phyloP scores from a whole-genome alignment of 2,329 filamentous ascomycete species.

The Chrysosporium keratinophilum region DNA sequence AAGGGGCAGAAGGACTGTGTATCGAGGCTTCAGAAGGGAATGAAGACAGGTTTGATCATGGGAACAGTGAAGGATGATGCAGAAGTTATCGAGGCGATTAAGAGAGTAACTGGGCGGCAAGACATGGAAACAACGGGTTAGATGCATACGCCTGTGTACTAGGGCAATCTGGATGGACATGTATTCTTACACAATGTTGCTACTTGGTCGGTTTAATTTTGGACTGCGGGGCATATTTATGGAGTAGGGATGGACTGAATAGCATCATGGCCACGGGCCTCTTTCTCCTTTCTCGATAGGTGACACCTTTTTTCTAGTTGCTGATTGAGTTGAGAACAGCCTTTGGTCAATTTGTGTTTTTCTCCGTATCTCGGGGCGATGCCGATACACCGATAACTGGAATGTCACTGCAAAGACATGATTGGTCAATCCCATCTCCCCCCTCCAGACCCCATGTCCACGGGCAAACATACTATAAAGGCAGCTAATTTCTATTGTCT shows the following conservation, averaged over 20 bases:
- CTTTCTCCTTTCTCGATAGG: too few relatives aligned
- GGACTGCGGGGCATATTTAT: too few relatives aligned
- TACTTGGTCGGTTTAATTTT: too few relatives aligned
- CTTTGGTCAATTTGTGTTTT: neutral
- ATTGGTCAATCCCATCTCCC: neutral
- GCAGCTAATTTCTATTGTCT: neutral
- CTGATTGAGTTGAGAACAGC: too few relatives aligned
- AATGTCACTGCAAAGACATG: constrained; percentile 6
- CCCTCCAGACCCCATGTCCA: neutral
- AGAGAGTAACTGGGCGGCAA: constrained; percentile 37
- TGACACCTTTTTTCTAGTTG: too few relatives aligned
- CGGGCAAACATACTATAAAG: neutral
- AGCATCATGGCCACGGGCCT: too few relatives aligned
- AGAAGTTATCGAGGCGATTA: constrained; percentile 72
- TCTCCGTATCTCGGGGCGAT: neutral
- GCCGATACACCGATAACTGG: neutral
- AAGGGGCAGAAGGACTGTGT: constrained; percentile 58
- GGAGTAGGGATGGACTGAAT: too few relatives aligned
- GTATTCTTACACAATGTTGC: too few relatives aligned
- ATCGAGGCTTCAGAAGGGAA: constrained; percentile 54
- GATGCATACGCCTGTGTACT: neutral
- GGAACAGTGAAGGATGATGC: constrained; percentile 71
- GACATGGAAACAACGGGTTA: neutral
- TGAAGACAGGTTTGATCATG: constrained; percentile 80
- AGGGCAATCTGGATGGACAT: neutral